Conservation (phyloP, 1,139 yeast species). For the Citeromyces siamensis region DNA sequence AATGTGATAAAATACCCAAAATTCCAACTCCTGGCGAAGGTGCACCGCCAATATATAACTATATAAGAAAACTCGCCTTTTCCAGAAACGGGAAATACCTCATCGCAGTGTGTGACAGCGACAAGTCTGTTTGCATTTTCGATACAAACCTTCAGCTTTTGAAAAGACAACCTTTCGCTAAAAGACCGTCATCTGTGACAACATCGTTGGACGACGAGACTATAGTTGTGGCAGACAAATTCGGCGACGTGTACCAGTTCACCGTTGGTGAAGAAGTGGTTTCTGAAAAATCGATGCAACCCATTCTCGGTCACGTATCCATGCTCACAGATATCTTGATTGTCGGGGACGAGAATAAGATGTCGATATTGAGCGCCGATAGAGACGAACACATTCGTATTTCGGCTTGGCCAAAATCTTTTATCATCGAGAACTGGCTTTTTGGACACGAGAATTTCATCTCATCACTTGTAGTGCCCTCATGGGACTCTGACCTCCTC, state of each 20-base stretch:
- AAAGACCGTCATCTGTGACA: constrained; percentile 81
- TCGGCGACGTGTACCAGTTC: constrained; percentile 81
- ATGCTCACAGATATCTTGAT: constrained; percentile 66
- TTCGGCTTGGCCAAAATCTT: constrained; percentile 72
- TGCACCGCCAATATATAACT: constrained; percentile 52
- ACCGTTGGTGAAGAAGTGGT: constrained; percentile 11
- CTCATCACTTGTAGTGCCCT: constrained; percentile 44
- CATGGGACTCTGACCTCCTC: constrained; percentile 33
- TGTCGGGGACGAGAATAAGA: constrained; percentile 26
- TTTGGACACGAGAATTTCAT: constrained; percentile 85
- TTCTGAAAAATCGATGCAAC: constrained; percentile 46
- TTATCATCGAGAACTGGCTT: constrained; percentile 67
- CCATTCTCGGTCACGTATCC: constrained; percentile 91
- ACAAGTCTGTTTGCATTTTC: constrained; percentile 58
- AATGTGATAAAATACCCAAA: constrained; percentile 7
- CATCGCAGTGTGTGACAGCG: constrained; percentile 69
- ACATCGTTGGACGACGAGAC: constrained; percentile 35
- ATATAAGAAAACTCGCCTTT: constrained; percentile 49
- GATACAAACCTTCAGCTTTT: constrained; percentile 32
- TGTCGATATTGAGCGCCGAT: constrained; percentile 69
- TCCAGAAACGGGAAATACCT: constrained; percentile 40
- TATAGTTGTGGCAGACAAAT: constrained; percentile 83
- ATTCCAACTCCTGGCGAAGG: constrained; percentile 52
- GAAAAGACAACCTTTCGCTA: constrained; percentile 72
- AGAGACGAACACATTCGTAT: constrained; percentile 94